Conservation (phyloP, 345 rosid genomes). For the Bretschneidera sinensis region DNA sequence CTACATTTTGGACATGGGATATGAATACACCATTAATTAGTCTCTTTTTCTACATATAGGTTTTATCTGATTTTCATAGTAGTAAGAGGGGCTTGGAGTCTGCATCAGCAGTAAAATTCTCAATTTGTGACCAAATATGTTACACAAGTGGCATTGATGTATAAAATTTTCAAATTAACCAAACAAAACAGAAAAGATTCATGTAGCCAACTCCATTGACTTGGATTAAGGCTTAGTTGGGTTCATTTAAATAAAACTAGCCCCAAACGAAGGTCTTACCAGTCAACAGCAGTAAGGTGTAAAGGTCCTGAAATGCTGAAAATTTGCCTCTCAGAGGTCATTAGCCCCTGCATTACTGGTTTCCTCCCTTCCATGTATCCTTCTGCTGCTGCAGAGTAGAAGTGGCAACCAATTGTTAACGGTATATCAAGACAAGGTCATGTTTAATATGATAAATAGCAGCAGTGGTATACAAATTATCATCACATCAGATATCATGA, state of each 20-base stretch:
- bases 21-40: too few species aligned
- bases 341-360: conserved; percentile 1
- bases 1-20: too few species aligned
- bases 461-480: too few species aligned
- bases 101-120: not conserved
- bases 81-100: not conserved
- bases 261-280: too few species aligned
- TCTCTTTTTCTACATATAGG: too few species aligned
- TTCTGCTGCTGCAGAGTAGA: not conserved
- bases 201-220: not conserved
- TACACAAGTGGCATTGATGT: not conserved
- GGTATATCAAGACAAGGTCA: not conserved
- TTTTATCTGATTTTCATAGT: too few species aligned
- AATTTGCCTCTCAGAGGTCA: conserved; percentile 33
- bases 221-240: too few species aligned
- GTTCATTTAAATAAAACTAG: too few species aligned
- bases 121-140: not conserved
- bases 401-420: not conserved
- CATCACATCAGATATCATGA: too few species aligned
- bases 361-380: conserved; percentile 13
- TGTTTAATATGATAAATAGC: too few species aligned
- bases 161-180: too few species aligned
- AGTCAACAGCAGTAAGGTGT: conserved; percentile 45
- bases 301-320: conserved; percentile 52
- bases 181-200: not conserved